phyloP scores from a whole-genome alignment of 768 basidiomycete species.

The Podaxis pistillaris region DNA sequence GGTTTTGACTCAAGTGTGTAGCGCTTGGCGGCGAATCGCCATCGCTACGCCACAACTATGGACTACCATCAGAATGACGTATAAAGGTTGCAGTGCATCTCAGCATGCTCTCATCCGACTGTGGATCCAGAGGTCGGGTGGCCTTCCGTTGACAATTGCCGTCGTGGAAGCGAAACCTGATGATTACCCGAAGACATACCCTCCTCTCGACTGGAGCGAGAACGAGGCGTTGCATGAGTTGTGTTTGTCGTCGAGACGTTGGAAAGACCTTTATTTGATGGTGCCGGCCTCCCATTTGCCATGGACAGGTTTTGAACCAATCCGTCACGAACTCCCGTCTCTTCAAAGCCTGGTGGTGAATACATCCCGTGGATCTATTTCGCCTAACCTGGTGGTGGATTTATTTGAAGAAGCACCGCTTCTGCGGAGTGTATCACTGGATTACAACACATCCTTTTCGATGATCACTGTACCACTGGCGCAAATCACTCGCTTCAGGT shows the following conservation, averaged over 20 bases:
- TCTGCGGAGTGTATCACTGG: constrained; percentile 11
- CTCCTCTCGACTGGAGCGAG: constrained; percentile 14
- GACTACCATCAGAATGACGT: constrained; percentile 16
- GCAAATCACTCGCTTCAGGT: constrained; percentile 13
- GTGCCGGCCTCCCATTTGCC: constrained; percentile 12
- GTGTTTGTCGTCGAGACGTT: constrained; percentile 10
- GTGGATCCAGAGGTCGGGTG: constrained; percentile 14
- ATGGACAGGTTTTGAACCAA: constrained; percentile 9
- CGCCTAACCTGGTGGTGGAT: constrained; percentile 7
- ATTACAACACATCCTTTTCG: constrained; percentile 15
- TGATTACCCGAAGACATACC: constrained; percentile 2
- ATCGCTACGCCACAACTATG: constrained; percentile 17
- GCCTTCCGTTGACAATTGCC: constrained; percentile 14
- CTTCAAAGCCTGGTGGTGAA: constrained; percentile 13
- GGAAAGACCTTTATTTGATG: constrained; percentile 15
- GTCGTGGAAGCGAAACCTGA: constrained; percentile 12
- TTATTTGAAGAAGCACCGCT: constrained; percentile 15
- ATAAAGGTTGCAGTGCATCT: background rate
- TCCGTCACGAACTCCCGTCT: constrained; percentile 14
- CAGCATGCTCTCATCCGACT: constrained; percentile 12
- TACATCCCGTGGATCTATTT: constrained; percentile 8
- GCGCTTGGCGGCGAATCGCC: constrained; percentile 17
- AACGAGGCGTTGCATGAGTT: constrained; percentile 8
- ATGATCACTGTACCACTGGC: constrained; percentile 8
- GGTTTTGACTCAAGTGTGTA: constrained; percentile 17